These are phyloP conservation scores for Hura crepitans DNA, from an alignment of 441 rosid genomes.

Conservation along the genomic window DNA sequence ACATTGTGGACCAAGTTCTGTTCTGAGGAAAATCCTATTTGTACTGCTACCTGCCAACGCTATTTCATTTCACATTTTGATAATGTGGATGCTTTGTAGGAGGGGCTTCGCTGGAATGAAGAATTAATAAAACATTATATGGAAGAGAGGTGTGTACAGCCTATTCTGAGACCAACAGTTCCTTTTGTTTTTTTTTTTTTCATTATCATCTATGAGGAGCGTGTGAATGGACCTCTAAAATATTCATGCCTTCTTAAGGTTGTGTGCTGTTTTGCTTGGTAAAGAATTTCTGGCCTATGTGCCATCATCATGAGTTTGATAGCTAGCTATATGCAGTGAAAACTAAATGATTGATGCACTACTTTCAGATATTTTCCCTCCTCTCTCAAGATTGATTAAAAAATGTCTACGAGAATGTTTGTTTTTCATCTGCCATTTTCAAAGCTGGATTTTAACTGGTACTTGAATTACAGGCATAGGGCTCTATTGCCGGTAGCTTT, in stretches of 20 bases:
- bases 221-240: neutral
- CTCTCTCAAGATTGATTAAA: too few species aligned
- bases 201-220: neutral
- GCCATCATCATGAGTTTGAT: too few species aligned
- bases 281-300: neutral
- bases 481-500: slow-evolving; percentile 80
- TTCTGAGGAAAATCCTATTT: too few species aligned
- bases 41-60: neutral
- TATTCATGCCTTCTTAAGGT: neutral
- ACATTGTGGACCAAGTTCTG: neutral
- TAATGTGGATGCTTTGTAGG: slow-evolving; percentile 43
- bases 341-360: too few species aligned
- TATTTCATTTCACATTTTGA: slow-evolving; percentile 16
- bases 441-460: too few species aligned
- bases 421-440: neutral
- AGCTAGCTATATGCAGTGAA: too few species aligned
- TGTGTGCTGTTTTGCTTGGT: neutral
- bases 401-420: too few species aligned
- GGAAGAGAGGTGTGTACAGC: slow-evolving; percentile 88
- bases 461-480: slow-evolving; percentile 63
- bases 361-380: too few species aligned
- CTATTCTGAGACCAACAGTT: neutral
- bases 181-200: slow-evolving; percentile 11
- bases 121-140: slow-evolving; percentile 53
- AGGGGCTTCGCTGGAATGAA: slow-evolving; percentile 79